Percentiles rank a stretch among this genome's conserved stretches.
Conservation (phyloP, 768 basidiomycete species). For the Stropharia rugosoannulata region DNA sequence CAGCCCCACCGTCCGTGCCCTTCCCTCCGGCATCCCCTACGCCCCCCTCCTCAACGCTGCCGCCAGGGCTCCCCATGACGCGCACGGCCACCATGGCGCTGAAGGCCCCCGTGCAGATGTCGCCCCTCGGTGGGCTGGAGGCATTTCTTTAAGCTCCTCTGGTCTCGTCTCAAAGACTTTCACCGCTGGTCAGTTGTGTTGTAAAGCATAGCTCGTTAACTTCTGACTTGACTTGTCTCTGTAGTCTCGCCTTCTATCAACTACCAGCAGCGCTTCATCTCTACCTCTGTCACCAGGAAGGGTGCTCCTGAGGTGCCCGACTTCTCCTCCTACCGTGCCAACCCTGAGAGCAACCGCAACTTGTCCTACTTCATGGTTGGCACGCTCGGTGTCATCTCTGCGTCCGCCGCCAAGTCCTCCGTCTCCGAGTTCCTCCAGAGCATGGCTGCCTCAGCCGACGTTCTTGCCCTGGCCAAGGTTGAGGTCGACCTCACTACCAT, state of each 20-base stretch:
- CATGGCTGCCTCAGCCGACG: slow-evolving; percentile 97
- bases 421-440: slow-evolving; percentile 93
- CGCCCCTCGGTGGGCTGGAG: slow-evolving; percentile 63
- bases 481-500: slow-evolving; percentile 89
- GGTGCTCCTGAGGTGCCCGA: slow-evolving; percentile 87
- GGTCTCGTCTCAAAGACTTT: slow-evolving; percentile 68
- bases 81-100: slow-evolving; percentile 51
- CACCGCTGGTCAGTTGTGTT: slow-evolving; percentile 50
- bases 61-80: slow-evolving; percentile 64
- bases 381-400: slow-evolving; percentile 89
- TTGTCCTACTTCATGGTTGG: slow-evolving; percentile 91
- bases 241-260: slow-evolving; percentile 53
- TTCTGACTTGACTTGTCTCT: slow-evolving; percentile 9
- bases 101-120: slow-evolving; percentile 57
- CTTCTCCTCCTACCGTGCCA: slow-evolving; percentile 78
- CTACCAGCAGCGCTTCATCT: slow-evolving; percentile 70
- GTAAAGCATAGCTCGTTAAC: background rate
- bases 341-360: slow-evolving; percentile 66
- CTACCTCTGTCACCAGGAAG: slow-evolving; percentile 68
- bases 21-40: slow-evolving; percentile 77
- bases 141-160: slow-evolving; percentile 46
- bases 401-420: slow-evolving; percentile 91
- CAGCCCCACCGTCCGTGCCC: slow-evolving; percentile 75
- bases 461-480: slow-evolving; percentile 96
- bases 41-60: slow-evolving; percentile 76